Evolutionary conservation across 129 eudicot species (phyloP).

Genomic region (Cynara cardunculus): DNA sequence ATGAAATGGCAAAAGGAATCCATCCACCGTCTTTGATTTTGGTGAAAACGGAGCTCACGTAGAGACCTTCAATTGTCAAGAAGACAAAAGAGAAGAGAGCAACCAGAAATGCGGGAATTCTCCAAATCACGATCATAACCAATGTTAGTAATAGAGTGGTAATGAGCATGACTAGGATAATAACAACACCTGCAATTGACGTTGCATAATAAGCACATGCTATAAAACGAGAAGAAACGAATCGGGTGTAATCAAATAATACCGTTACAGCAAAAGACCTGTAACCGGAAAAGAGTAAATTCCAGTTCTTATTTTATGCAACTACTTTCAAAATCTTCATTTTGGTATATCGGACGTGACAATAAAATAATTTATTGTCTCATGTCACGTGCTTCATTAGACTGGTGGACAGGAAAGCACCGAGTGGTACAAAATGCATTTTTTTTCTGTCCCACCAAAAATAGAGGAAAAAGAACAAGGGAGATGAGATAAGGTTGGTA

Average conservation of each 20-base stretch:
- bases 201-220: neutral
- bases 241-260: neutral
- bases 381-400: neutral
- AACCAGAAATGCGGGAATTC: constrained; percentile 39
- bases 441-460: neutral
- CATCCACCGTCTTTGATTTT: constrained; percentile 70
- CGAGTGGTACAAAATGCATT: neutral
- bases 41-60: constrained; percentile 53
- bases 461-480: neutral
- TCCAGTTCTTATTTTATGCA: no score
- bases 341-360: neutral
- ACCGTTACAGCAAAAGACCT: no score
- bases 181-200: constrained; percentile 55
- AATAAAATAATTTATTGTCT: neutral
- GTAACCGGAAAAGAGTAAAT: no score
- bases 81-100: constrained; percentile 41
- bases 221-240: neutral
- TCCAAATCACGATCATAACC: constrained; percentile 68
- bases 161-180: constrained; percentile 70
- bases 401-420: no score
- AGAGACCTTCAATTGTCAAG: constrained; percentile 50
- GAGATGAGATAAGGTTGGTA: neutral
- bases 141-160: constrained; percentile 58
- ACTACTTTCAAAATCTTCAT: neutral
- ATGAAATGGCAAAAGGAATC: constrained; percentile 78